Percentiles rank a stretch among this genome's conserved stretches.
Evolutionary conservation across 331 rosid species (phyloP).

Genomic region (Stylosanthes scabra): DNA sequence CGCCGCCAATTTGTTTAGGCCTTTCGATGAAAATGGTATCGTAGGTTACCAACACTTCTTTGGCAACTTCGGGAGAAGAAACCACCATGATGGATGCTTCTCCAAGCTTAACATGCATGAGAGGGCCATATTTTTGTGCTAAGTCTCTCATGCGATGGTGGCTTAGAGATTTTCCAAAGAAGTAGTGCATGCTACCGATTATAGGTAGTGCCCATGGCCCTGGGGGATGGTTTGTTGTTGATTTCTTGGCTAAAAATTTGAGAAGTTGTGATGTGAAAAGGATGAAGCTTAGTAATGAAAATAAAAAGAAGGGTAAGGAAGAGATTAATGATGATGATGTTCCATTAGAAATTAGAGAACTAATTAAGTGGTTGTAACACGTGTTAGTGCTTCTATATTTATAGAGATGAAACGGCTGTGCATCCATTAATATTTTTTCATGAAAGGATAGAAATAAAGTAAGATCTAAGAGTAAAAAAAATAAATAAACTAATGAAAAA

Average conservation of each 20-base stretch:
- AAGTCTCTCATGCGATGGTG: conserved; percentile 35
- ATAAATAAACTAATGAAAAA: too few species aligned
- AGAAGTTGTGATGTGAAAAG: not conserved
- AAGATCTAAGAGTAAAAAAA: too few species aligned
- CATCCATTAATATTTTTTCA: too few species aligned
- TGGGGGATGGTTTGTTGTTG: conserved; percentile 17
- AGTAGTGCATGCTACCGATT: conserved; percentile 43
- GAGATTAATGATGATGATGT: not conserved
- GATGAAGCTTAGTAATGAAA: conserved; percentile 1
- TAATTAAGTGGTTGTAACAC: not conserved
- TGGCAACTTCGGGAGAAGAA: conserved; percentile 46
- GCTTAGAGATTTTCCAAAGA: conserved; percentile 17
- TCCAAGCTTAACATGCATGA: conserved; percentile 53
- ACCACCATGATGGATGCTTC: conserved; percentile 38
- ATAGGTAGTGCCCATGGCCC: conserved; percentile 48
- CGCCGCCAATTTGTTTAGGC: conserved; percentile 30
- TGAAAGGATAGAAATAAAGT: too few species aligned
- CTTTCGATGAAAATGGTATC: conserved; percentile 42
- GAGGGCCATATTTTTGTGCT: conserved; percentile 43
- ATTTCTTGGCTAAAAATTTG: not conserved
- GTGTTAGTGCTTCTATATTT: not conserved
- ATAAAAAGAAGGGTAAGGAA: conserved; percentile 20
- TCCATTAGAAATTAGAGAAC: conserved; percentile 22
- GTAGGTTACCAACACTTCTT: conserved; percentile 41
- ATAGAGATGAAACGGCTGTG: too few species aligned